Conservation (phyloP, 1,284 basidiomycete species). For the Pyrrhoderma lamaoense region DNA sequence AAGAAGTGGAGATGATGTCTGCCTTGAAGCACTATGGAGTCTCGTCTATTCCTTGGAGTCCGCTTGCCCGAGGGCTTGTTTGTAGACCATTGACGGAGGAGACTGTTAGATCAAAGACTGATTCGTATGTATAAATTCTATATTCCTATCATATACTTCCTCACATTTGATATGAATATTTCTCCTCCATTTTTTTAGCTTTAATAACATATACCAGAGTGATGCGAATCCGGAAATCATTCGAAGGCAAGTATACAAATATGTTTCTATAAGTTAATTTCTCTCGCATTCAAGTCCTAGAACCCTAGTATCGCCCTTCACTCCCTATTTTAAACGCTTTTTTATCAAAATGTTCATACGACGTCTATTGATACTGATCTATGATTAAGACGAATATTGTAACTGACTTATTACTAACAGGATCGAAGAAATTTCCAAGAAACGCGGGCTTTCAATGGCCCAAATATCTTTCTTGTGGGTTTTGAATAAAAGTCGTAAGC, state of each 20-base stretch:
- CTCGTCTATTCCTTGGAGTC: conserved; percentile 36
- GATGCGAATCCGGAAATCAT: conserved; percentile 18
- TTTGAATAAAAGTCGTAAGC: conserved; percentile 22
- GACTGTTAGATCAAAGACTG: neutral
- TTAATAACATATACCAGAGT: conserved; percentile 7
- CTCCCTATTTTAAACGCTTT: too few relatives aligned
- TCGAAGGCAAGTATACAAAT: neutral
- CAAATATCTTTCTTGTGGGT: conserved; percentile 34
- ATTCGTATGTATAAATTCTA: neutral
- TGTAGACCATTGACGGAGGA: conserved; percentile 27
- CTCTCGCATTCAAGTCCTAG: too few relatives aligned
- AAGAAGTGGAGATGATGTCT: conserved; percentile 64
- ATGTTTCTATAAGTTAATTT: too few relatives aligned
- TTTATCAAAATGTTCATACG: too few relatives aligned
- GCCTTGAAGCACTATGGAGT: conserved; percentile 36
- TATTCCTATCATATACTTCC: too few relatives aligned
- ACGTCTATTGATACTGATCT: too few relatives aligned
- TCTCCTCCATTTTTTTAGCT: conserved; percentile 5
- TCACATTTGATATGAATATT: too few relatives aligned
- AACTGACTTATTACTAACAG: too few relatives aligned
- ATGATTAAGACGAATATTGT: too few relatives aligned
- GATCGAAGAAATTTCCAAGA: conserved; percentile 32
- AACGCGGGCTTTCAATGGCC: conserved; percentile 32
- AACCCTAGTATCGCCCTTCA: too few relatives aligned
- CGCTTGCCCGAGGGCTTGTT: conserved; percentile 33